Evolutionary conservation across 306 rosid genomes (phyloP).

Genomic region (Crataegus laevigata): DNA sequence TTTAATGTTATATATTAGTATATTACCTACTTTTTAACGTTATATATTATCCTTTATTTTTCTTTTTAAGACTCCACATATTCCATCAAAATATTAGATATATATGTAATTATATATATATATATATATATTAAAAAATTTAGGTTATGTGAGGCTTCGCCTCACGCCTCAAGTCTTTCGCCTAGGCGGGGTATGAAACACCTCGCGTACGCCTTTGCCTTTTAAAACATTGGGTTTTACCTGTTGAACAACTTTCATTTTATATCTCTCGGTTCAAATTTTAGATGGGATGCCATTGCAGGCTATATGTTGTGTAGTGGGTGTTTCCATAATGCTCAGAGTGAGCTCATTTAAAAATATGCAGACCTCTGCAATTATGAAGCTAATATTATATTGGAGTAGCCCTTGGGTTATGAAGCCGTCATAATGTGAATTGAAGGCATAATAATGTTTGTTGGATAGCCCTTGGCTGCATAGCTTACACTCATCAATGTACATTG

Average conservation of each 20-base stretch:
- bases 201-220: too few relatives aligned
- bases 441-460: not conserved
- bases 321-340: not conserved
- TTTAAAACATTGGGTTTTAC: not conserved
- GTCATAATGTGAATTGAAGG: not conserved
- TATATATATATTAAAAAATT: too few relatives aligned
- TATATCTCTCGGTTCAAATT: not conserved
- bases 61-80: too few relatives aligned
- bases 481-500: not conserved
- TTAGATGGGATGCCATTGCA: not conserved
- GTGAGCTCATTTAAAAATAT: not conserved
- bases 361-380: not conserved
- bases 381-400: not conserved
- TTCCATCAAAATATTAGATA: too few relatives aligned
- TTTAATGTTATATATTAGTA: too few relatives aligned
- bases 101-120: too few relatives aligned
- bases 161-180: too few relatives aligned
- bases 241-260: not conserved
- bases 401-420: not conserved
- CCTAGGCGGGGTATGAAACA: too few relatives aligned
- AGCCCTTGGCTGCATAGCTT: not conserved
- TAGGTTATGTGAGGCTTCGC: too few relatives aligned
- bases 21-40: too few relatives aligned
- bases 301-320: not conserved
- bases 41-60: too few relatives aligned